Evolutionary conservation across 2,329 filamentous ascomycete genomes (phyloP).

Genomic region (Fusarium odoratissimum): DNA sequence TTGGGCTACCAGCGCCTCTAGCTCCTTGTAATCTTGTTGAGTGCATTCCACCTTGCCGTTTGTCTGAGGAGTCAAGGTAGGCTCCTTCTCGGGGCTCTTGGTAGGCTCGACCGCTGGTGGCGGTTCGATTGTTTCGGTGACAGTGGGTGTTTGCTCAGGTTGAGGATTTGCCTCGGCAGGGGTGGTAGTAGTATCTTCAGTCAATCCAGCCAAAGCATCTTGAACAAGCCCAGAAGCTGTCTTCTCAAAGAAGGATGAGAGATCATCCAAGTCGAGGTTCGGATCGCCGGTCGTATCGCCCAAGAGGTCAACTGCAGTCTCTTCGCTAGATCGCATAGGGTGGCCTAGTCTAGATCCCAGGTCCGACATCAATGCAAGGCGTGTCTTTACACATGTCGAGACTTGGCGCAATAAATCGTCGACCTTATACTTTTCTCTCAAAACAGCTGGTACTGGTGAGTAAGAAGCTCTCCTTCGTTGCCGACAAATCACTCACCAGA

Average conservation of each 20-base stretch:
- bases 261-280: conserved; percentile 54
- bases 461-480: background rate
- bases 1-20: conserved; percentile 57
- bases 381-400: conserved; percentile 48
- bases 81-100: conserved; percentile 44
- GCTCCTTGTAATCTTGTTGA: conserved; percentile 55
- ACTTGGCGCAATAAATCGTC: conserved; percentile 54
- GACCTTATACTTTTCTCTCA: conserved; percentile 55
- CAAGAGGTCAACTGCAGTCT: conserved; percentile 43
- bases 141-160: conserved; percentile 22
- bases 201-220: conserved; percentile 53
- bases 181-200: conserved; percentile 41
- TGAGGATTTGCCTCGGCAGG: conserved; percentile 29
- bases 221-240: conserved; percentile 56
- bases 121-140: conserved; percentile 38
- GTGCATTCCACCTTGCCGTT: conserved; percentile 49
- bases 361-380: conserved; percentile 50
- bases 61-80: conserved; percentile 40
- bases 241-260: conserved; percentile 58
- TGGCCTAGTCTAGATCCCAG: conserved; percentile 52
- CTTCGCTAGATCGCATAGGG: conserved; percentile 48
- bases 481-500: conserved; percentile 41
- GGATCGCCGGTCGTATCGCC: conserved; percentile 45
- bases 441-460: conserved; percentile 35
- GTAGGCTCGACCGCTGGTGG: conserved; percentile 28